Evolutionary conservation across 2,329 filamentous ascomycete genomes (phyloP).

Genomic region (Penicillium sp.): DNA sequence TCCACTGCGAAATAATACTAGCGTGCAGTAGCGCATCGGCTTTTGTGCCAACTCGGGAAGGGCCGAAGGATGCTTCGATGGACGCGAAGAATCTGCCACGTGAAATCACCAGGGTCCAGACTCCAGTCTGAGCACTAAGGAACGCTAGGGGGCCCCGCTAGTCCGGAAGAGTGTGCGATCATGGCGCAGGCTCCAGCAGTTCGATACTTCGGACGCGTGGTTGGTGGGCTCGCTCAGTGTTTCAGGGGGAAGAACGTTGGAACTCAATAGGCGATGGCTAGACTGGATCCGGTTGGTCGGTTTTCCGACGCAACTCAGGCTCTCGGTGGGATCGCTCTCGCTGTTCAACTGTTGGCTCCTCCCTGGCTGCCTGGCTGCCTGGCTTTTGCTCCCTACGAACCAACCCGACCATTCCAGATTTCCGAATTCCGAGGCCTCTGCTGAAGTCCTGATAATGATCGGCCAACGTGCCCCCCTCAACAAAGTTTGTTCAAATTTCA

Average conservation of each 20-base stretch:
- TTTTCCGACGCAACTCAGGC: not conserved
- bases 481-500: slow-evolving; percentile 10
- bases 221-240: slow-evolving; percentile 9
- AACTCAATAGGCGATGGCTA: slow-evolving; percentile 15
- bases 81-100: slow-evolving; percentile 31
- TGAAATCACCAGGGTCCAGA: slow-evolving; percentile 34
- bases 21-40: slow-evolving; percentile 32
- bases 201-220: slow-evolving; percentile 17
- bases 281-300: not conserved
- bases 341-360: not conserved
- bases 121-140: slow-evolving; percentile 19
- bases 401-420: slow-evolving; percentile 10
- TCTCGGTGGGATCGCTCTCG: not conserved
- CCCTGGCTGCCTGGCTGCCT: slow-evolving; percentile 28
- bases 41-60: slow-evolving; percentile 37
- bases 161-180: slow-evolving; percentile 13
- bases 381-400: slow-evolving; percentile 24
- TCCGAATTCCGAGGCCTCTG: not conserved
- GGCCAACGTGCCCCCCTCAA: slow-evolving; percentile 21
- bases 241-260: slow-evolving; percentile 11
- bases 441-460: slow-evolving; percentile 27
- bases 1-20: not conserved
- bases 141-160: slow-evolving; percentile 22
- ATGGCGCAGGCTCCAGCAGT: slow-evolving; percentile 33
- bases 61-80: slow-evolving; percentile 29